Base-by-base conservation (phyloP, 164 flowering plant genomes). In the Vitis cinerea region DNA sequence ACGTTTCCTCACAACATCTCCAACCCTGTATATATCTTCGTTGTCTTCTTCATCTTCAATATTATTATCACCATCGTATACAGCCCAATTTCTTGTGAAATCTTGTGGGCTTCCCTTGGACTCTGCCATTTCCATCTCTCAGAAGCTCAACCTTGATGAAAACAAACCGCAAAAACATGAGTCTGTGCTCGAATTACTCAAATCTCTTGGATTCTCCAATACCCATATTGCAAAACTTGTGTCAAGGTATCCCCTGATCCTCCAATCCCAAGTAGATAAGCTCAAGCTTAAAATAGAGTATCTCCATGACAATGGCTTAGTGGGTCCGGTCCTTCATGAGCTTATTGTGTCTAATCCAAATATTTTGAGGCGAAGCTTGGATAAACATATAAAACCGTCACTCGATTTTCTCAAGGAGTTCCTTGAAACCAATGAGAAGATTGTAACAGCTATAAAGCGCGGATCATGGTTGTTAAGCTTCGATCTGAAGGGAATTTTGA, bases 51-150 rank as follows among this genome's bases (percentile, higher is more conserved):
- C 50, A 23, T 53, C 50, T 7, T 23, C 48, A 30, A 10, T 37
- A 10, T 44, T 59, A 14, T 15, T 17, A 29, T 48, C 71, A 17
- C 12, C 63, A 27, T 67, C 54, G 23, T 52, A 51, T n/a, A 61
- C 59, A n/a, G 59, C 61, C 31, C 58, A 69, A n/a, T 69, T 2
- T 12, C 72, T 69, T 15, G 4, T 31, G 9, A 61, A 50, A 9
- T 69, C 72, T n/a, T 69, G 65, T 61, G 72, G 65, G 59, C 50
- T 69, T 50, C 29, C 65, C 12, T 29, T 16, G 52, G 30, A 59
- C 50, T 37, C 72, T 29, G 50, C 65, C n/a, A 2, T 61, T 30
- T 50, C 72, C 8, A 11, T 29, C n/a, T 60, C 59, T n/a, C 14
- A 16, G 30, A 69, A 69, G 59, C 30, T 69, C 30, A 57, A 52